These are phyloP conservation scores for Alternaria sp. DNA, from an alignment of 2,329 filamentous ascomycete species.

Conservation along the genomic window DNA sequence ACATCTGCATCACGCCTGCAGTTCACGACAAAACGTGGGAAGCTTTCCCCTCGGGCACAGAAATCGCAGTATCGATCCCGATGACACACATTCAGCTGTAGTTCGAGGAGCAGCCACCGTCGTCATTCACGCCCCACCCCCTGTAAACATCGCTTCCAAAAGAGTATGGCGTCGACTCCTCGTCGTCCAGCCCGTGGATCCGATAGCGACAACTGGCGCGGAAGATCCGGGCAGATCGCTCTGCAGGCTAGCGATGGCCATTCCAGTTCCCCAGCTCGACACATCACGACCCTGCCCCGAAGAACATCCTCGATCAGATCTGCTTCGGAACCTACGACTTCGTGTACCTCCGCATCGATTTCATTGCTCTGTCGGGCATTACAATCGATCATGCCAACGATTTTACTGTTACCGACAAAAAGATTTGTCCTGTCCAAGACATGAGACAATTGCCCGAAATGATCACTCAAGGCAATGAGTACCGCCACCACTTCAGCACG, in stretches of 20 bases:
- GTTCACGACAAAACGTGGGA: neutral
- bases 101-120: neutral
- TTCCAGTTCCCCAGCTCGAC: conserved; percentile 49
- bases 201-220: conserved; percentile 85
- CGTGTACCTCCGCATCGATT: conserved; percentile 86
- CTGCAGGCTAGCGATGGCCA: conserved; percentile 58
- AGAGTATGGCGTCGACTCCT: conserved; percentile 29
- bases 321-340: conserved; percentile 90
- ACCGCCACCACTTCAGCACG: conserved; percentile 76
- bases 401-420: neutral
- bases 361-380: conserved; percentile 83
- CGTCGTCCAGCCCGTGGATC: conserved; percentile 88
- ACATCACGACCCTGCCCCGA: conserved; percentile 14
- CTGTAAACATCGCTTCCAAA: neutral
- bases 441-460: conserved; percentile 78
- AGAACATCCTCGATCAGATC: conserved; percentile 79
- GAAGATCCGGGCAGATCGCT: conserved; percentile 53
- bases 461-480: conserved; percentile 76
- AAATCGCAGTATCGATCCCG: neutral
- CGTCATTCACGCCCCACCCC: neutral
- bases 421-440: conserved; percentile 60
- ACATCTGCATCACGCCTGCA: neutral
- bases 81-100: neutral
- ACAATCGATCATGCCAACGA: neutral
- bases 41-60: neutral